These are phyloP conservation scores for Hygrocybe punicea DNA, from an alignment of 768 basidiomycete species.

Conservation along the genomic window DNA sequence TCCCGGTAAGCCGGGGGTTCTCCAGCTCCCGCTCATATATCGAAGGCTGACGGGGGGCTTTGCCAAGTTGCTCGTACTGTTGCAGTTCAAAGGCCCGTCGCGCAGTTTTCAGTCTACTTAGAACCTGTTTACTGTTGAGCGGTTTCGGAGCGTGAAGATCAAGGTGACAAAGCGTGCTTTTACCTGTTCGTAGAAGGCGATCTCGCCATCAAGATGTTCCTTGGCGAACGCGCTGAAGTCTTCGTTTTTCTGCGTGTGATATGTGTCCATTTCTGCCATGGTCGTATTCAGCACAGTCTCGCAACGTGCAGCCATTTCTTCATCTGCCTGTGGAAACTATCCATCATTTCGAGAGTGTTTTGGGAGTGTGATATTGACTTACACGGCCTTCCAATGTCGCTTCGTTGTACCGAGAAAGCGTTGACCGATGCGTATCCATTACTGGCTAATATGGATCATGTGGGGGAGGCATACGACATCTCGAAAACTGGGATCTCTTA, in stretches of 20 bases:
- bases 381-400: conserved; percentile 42
- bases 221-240: conserved; percentile 58
- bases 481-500: conserved; percentile 23
- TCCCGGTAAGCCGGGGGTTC: conserved; percentile 44
- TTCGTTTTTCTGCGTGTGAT: conserved; percentile 69
- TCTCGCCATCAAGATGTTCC: conserved; percentile 77
- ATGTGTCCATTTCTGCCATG: conserved; percentile 83
- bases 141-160: not conserved
- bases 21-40: conserved; percentile 74
- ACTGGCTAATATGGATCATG: conserved; percentile 45
- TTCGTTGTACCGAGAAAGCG: conserved; percentile 62
- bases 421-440: conserved; percentile 71
- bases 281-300: conserved; percentile 87
- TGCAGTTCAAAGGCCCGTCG: conserved; percentile 52
- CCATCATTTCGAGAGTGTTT: not conserved
- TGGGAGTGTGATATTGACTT: conserved; percentile 15
- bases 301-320: conserved; percentile 68
- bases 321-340: conserved; percentile 46
- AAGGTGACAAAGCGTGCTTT: not conserved
- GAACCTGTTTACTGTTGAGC: conserved; percentile 37
- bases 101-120: conserved; percentile 56
- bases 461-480: not conserved
- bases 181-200: conserved; percentile 71
- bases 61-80: conserved; percentile 46
- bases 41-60: conserved; percentile 57